A percentile compares a stretch with the other conserved stretches of the same genome.
Conservation (phyloP, 805 yeast species). For the Wickerhamiella parazyma region DNA sequence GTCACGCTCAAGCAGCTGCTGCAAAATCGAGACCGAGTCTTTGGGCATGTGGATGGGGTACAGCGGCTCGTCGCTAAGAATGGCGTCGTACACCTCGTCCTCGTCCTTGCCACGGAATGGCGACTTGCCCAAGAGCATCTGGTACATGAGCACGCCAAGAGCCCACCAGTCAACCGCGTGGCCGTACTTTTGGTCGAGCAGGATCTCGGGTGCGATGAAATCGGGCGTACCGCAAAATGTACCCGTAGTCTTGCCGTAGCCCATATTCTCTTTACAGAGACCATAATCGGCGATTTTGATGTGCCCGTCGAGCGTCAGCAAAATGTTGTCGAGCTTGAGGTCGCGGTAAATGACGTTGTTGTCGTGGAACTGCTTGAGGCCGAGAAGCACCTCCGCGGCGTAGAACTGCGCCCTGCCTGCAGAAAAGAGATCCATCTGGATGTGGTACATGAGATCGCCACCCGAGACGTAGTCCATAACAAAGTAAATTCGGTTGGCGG, state of each 20-base stretch:
- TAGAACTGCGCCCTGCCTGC: constrained; percentile 90
- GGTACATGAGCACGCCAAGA: constrained; percentile 89
- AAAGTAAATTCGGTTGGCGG: constrained; percentile 91
- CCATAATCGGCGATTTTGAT: constrained; percentile 97
- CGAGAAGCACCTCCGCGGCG: constrained; percentile 90
- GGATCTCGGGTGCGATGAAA: constrained; percentile 97
- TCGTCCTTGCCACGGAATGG: constrained; percentile 97
- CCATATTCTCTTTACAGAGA: constrained; percentile 87
- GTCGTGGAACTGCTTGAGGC: constrained; percentile 85
- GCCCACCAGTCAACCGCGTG: constrained; percentile 99
- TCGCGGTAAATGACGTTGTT: constrained; percentile 94
- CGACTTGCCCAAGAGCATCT: constrained; percentile 90
- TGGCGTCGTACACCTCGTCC: constrained; percentile 94
- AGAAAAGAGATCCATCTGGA: constrained; percentile 80
- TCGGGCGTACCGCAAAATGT: constrained; percentile 64
- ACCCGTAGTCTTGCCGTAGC: constrained; percentile 70
- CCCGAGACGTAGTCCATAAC: constrained; percentile 98
- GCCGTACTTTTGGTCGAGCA: constrained; percentile 83
- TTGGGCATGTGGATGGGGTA: constrained; percentile 97
- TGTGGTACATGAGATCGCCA: constrained; percentile 99
- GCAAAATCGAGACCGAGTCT: constrained; percentile 87
- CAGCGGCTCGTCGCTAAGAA: constrained; percentile 87
- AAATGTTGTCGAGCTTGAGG: constrained; percentile 84
- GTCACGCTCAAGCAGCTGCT: constrained; percentile 80
- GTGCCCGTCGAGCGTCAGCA: constrained; percentile 82